These are phyloP conservation scores for Aspergillus sp. DNA, from an alignment of 2,329 filamentous ascomycete species.

Conservation along the genomic window DNA sequence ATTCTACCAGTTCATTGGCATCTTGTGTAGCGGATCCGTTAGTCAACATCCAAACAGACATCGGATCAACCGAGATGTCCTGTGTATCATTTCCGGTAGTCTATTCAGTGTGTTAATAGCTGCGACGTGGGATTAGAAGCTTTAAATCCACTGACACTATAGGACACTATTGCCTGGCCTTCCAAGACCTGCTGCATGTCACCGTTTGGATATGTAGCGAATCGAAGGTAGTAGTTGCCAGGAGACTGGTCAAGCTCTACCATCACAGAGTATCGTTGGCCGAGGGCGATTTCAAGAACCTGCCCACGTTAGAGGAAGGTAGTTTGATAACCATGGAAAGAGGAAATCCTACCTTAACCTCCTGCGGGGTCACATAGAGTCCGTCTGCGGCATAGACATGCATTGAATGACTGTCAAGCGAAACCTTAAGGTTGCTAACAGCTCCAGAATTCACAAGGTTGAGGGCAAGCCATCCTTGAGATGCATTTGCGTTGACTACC, in stretches of 20 bases:
- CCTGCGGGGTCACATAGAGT: background rate
- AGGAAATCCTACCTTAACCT: background rate
- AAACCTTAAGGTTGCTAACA: slow-evolving; percentile 1
- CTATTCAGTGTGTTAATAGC: background rate
- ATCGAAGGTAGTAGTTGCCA: slow-evolving; percentile 2
- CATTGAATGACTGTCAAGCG: background rate
- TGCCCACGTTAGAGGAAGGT: background rate
- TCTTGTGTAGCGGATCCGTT: background rate
- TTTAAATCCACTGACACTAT: background rate
- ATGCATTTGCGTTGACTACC: background rate
- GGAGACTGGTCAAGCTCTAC: background rate
- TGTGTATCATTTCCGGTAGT: background rate
- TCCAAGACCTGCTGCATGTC: background rate
- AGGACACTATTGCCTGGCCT: background rate
- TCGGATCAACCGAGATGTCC: background rate
- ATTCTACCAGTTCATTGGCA: background rate
- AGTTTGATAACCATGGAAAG: background rate
- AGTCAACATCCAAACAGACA: slow-evolving; percentile 1
- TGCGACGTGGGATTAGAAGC: background rate
- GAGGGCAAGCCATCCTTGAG: background rate
- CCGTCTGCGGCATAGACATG: background rate
- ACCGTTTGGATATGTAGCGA: background rate
- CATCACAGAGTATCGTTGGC: background rate
- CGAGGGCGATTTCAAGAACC: background rate
- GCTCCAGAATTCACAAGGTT: slow-evolving; percentile 1